Conservation (phyloP, 306 rosid species). For the Adenanthera pavonina region DNA sequence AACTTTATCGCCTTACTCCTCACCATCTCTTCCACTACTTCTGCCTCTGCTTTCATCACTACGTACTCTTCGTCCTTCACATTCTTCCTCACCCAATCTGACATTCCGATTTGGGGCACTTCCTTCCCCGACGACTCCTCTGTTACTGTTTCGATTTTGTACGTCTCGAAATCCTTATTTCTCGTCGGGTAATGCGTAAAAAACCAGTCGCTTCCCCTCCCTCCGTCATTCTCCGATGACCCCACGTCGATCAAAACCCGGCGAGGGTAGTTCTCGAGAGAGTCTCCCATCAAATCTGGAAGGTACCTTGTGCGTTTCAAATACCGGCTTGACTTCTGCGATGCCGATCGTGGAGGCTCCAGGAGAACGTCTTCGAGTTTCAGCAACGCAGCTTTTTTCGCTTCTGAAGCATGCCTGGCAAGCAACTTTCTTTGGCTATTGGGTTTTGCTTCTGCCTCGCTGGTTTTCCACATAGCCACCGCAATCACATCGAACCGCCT, state of each 20-base stretch:
- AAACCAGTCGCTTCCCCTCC: constrained; percentile 64
- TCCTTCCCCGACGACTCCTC: constrained; percentile 44
- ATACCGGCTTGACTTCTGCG: constrained; percentile 59
- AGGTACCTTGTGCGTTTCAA: constrained; percentile 61
- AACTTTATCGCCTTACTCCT: constrained; percentile 51
- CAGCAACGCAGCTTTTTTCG: constrained; percentile 67
- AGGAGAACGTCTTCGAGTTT: constrained; percentile 76
- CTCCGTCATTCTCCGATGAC: constrained; percentile 54
- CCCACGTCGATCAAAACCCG: constrained; percentile 76
- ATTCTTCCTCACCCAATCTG: constrained; percentile 69
- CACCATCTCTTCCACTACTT: constrained; percentile 81
- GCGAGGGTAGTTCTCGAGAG: constrained; percentile 68
- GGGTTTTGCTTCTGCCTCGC: background rate
- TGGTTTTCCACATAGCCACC: constrained; percentile 60
- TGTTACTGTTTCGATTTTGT: constrained; percentile 57
- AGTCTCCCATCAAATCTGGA: constrained; percentile 80
- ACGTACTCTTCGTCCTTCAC: constrained; percentile 81
- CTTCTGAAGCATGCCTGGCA: constrained; percentile 35
- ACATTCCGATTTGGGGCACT: constrained; percentile 50
- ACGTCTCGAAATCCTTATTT: constrained; percentile 70
- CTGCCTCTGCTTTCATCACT: constrained; percentile 88
- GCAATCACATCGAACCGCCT: constrained; percentile 42
- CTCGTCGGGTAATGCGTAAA: constrained; percentile 63
- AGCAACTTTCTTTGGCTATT: constrained; percentile 54
- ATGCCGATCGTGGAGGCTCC: constrained; percentile 80